These are phyloP conservation scores for Tetrahymena elliotti DNA, from an alignment of 73 alveolate species.

Conservation along the genomic window DNA sequence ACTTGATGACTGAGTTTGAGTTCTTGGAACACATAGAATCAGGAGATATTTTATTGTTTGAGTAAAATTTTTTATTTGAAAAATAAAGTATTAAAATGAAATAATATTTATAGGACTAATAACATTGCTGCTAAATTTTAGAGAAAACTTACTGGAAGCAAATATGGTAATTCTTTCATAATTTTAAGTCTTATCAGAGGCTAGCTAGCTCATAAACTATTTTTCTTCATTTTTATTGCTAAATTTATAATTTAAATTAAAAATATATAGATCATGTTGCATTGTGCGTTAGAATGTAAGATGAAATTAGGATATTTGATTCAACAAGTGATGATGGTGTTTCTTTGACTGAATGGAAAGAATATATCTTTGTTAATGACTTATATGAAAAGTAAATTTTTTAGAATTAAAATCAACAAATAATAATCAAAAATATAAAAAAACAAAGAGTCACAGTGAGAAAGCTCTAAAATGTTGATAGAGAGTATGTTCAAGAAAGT, in stretches of 20 bases:
- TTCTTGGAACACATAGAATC: background rate
- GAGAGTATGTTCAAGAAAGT: background rate
- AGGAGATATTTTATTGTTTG: background rate
- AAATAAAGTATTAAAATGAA: background rate
- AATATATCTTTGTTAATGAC: background rate
- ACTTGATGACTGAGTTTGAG: background rate
- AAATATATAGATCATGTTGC: background rate
- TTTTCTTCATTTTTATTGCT: too few species aligned
- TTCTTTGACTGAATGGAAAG: background rate
- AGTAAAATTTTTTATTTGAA: background rate
- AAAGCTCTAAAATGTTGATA: background rate
- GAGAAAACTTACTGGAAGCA: background rate
- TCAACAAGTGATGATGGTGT: background rate
- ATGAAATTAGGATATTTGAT: background rate
- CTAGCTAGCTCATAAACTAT: too few species aligned
- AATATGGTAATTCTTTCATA: background rate
- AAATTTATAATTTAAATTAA: background rate
- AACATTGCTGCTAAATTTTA: background rate
- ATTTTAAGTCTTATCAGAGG: too few species aligned
- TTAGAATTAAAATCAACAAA: background rate
- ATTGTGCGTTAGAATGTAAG: background rate
- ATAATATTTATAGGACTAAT: background rate
- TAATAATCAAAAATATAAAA: background rate
- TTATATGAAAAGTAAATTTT: background rate
- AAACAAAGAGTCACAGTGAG: background rate